These are phyloP conservation scores for Cercospora janseana DNA, from an alignment of 2,329 filamentous ascomycete species.

Conservation along the genomic window DNA sequence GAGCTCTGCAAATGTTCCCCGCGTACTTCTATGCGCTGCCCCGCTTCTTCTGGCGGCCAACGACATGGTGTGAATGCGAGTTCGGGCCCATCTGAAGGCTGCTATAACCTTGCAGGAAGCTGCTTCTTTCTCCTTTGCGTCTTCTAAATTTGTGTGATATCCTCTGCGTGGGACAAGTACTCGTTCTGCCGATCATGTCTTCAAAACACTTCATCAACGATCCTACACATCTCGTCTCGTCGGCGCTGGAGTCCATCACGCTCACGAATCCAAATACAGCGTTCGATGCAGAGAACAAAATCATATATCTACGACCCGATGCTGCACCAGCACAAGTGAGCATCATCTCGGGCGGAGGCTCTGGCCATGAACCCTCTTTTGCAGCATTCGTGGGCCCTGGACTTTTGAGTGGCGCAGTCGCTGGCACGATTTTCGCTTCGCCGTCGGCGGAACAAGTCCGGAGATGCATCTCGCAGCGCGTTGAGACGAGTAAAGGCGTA, in stretches of 20 bases:
- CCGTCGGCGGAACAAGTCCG: slow-evolving; percentile 81
- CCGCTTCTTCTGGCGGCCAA: background rate
- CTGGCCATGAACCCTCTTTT: slow-evolving; percentile 87
- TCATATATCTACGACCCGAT: slow-evolving; percentile 70
- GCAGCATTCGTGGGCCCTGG: slow-evolving; percentile 80
- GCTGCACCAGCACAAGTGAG: slow-evolving; percentile 62
- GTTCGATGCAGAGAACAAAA: slow-evolving; percentile 76
- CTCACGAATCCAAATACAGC: slow-evolving; percentile 80
- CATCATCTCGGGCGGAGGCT: slow-evolving; percentile 83
- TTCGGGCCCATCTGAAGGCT: background rate
- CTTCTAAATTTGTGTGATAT: background rate
- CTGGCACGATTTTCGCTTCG: slow-evolving; percentile 82
- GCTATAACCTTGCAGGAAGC: background rate
- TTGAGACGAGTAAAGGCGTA: slow-evolving; percentile 70
- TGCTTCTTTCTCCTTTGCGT: background rate
- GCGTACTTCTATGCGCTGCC: slow-evolving; percentile 6
- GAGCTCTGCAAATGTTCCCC: slow-evolving; percentile 8
- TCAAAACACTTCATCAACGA: slow-evolving; percentile 87
- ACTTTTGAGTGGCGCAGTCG: slow-evolving; percentile 75
- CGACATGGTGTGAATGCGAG: background rate
- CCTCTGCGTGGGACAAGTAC: background rate
- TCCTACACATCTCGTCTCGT: slow-evolving; percentile 71
- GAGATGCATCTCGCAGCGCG: slow-evolving; percentile 68
- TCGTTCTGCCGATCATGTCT: slow-evolving; percentile 15
- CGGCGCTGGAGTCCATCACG: slow-evolving; percentile 73